phyloP scores from a whole-genome alignment of 345 rosid genomes.

The Eucalyptus paniculata region DNA sequence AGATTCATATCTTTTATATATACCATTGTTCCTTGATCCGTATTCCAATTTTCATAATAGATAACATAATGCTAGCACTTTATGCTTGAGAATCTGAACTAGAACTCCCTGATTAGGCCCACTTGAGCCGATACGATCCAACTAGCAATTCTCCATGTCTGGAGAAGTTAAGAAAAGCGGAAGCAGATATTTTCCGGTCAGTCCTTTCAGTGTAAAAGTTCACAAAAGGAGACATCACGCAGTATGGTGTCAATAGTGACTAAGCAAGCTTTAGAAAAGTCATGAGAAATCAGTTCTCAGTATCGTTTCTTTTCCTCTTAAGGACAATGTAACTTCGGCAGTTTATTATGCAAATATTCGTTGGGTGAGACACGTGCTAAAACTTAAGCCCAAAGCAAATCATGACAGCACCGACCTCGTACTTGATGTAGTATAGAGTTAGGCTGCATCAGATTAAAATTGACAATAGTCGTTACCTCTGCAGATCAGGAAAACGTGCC shows the following conservation, averaged over 20 bases:
- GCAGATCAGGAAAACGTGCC: slow-evolving; percentile 33
- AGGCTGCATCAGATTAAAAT: background rate
- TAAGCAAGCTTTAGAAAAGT: background rate
- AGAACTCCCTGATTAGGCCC: background rate
- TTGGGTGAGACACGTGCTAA: background rate
- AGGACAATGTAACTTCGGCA: background rate
- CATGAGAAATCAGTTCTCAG: background rate
- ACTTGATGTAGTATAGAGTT: background rate
- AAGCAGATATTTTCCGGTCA: background rate
- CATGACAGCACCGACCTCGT: background rate
- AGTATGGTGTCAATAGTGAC: background rate
- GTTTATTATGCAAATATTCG: background rate
- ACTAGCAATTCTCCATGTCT: background rate
- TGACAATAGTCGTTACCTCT: background rate
- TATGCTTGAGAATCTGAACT: background rate
- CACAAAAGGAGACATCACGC: background rate
- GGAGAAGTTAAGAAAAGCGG: background rate
- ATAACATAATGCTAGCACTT: background rate
- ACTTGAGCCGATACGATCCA: background rate
- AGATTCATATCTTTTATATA: background rate
- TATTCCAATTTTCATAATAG: background rate
- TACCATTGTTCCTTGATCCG: background rate
- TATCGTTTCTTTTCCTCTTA: background rate
- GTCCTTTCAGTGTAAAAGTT: background rate
- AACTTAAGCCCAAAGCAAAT: background rate